phyloP scores from a whole-genome alignment of 1,139 yeast species.

The Kodamaea sp. region DNA sequence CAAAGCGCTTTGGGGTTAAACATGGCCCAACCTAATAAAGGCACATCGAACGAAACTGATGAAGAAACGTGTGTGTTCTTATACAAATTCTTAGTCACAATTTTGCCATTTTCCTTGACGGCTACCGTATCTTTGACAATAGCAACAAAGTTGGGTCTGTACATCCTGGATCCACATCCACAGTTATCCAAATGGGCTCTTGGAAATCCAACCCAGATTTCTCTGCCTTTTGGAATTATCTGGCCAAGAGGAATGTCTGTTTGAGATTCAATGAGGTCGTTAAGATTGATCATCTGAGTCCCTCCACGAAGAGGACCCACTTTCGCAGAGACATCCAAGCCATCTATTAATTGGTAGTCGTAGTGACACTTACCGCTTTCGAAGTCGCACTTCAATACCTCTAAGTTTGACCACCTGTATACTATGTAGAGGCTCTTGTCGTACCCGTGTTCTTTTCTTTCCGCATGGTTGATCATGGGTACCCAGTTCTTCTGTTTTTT shows the following conservation, averaged over 20 bases:
- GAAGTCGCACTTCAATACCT: conserved; percentile 30
- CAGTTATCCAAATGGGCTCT: conserved; percentile 27
- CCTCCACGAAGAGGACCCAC: conserved; percentile 31
- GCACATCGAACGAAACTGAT: conserved; percentile 32
- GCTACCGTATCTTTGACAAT: conserved; percentile 18
- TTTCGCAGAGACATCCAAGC: conserved; percentile 2
- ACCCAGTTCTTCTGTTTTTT: conserved; percentile 47
- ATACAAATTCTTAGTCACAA: conserved; percentile 13
- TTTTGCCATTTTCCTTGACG: conserved; percentile 4
- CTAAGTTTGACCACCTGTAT: conserved; percentile 41
- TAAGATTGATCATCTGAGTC: conserved; percentile 22
- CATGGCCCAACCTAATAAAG: conserved; percentile 23
- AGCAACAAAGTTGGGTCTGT: conserved; percentile 29
- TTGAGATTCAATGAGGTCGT: conserved; percentile 12
- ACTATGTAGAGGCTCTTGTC: conserved; percentile 35
- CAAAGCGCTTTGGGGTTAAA: conserved; percentile 18
- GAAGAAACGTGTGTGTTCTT: conserved; percentile 30
- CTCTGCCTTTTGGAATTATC: conserved; percentile 19
- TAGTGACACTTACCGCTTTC: conserved; percentile 27
- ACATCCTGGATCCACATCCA: conserved; percentile 28
- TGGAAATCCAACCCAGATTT: conserved; percentile 28
- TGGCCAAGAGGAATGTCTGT: conserved; percentile 1
- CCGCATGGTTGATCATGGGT: conserved; percentile 33
- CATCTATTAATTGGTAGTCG: conserved; percentile 18
- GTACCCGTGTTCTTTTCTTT: conserved; percentile 21